Base-by-base conservation (phyloP, 768 basidiomycete genomes). In the Dacryopinax spathularia region DNA sequence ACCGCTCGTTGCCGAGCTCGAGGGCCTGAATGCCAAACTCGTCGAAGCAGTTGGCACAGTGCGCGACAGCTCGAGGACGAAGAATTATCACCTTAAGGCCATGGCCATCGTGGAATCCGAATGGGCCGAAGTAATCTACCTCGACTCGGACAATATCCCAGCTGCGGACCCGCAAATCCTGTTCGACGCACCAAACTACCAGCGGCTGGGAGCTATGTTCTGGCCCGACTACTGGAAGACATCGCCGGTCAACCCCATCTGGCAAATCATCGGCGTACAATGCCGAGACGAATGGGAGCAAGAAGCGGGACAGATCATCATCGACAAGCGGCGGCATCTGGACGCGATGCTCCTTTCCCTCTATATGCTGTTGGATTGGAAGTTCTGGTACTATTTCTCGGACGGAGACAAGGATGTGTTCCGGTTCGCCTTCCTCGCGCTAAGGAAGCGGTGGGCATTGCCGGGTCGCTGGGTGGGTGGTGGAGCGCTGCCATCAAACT, bases 221-320 rank as follows among this genome's bases (percentile, higher is more conserved):
- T 71, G 70, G 63, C 72, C 71, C 0, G 77, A 77, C 60, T 77
- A 74, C 66, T 77, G 77, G 77, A 77, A 77, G 69, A 77, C 77
- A 12, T 60, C 66, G 27, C 65, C 64, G 18, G 62, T 37, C 64
- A 64, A 64, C 48, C 68, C 74, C 0, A 74, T 78, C 41, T 77
- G 76, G 76, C 68, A 73, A 1, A 73, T 77, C 60, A 66, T 77
- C 36, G 76, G 75, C 34, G 72, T 76, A 1, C 72, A 77, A 56
- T 78, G 77, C 62, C 66, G 77, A 12, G 75, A 77, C 65, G 77
- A 79, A 65, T 78, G 73, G 74, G 76, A 78, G 62, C 71, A 73
- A 66, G 78, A 79, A 60, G 76, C 77, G 10, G 77, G 29, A 10
- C 77, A 78, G 66, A 73, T 79, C 63, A 68, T 79, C 41, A 69